A percentile compares a stretch with the other conserved stretches of the same genome.
Conservation (phyloP, 1,284 basidiomycete genomes). For the Malassezia sp. region DNA sequence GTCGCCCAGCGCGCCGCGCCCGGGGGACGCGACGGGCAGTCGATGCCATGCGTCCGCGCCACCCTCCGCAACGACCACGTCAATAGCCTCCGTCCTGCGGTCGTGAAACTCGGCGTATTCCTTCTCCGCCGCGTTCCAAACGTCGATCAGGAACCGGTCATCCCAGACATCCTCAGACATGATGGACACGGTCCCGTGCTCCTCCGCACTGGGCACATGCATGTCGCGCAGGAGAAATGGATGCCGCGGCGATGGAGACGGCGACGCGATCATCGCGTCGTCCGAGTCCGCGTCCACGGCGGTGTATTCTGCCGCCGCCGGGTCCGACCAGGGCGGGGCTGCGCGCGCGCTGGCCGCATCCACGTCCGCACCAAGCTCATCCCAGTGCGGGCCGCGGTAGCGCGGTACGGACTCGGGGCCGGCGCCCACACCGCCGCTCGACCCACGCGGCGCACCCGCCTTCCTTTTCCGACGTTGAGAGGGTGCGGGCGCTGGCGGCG, state of each 20-base stretch:
- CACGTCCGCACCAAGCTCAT: neutral
- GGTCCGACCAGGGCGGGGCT: neutral
- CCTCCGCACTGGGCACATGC: neutral
- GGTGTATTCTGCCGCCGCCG: neutral
- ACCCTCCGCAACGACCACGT: neutral
- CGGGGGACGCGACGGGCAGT: neutral
- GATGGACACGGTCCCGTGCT: too few relatives aligned
- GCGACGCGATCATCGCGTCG: slow-evolving; percentile 15
- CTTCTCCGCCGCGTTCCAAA: slow-evolving; percentile 16
- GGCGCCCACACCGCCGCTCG: too few relatives aligned
- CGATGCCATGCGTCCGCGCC: slow-evolving; percentile 2
- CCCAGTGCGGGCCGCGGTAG: slow-evolving; percentile 15
- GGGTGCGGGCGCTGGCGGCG: neutral
- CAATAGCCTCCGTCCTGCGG: slow-evolving; percentile 1
- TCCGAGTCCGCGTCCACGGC: slow-evolving; percentile 2
- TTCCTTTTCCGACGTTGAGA: neutral
- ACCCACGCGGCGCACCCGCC: neutral
- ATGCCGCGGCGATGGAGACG: neutral
- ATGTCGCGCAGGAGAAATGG: neutral
- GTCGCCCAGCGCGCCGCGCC: neutral
- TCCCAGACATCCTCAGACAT: slow-evolving; percentile 18
- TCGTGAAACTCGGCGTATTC: slow-evolving; percentile 18
- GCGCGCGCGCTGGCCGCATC: neutral
- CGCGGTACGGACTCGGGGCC: too few relatives aligned
- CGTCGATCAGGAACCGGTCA: slow-evolving; percentile 16